Evolutionary conservation across 2,329 filamentous ascomycete genomes (phyloP).

Genomic region (Ceratocystis huliohia): DNA sequence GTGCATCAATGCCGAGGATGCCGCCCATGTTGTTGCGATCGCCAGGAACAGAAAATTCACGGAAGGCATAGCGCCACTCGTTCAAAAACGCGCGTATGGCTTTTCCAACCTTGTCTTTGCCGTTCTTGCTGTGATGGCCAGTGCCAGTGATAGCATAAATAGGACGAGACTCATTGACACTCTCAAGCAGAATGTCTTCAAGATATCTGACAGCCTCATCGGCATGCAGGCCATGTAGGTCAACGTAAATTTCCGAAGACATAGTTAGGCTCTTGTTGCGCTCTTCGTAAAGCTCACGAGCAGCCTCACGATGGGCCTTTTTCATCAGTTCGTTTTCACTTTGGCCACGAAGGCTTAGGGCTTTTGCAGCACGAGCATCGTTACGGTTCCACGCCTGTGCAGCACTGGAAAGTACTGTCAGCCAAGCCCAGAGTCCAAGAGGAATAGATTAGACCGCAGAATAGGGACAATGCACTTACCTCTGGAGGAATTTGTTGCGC

Average conservation of each 20-base stretch:
- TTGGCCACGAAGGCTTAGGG: conserved; percentile 82
- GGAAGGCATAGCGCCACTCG: conserved; percentile 90
- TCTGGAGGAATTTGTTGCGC: conserved; percentile 93
- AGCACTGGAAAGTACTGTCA: conserved; percentile 44
- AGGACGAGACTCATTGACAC: conserved; percentile 57
- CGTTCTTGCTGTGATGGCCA: conserved; percentile 94
- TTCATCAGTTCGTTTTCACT: conserved; percentile 96
- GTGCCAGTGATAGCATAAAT: conserved; percentile 96
- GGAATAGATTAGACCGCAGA: not conserved
- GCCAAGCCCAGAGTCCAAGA: not conserved
- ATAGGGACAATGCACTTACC: conserved; percentile 40
- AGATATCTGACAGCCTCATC: conserved; percentile 95
- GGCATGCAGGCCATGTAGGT: conserved; percentile 94
- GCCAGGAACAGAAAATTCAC: conserved; percentile 93
- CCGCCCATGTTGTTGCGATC: conserved; percentile 75
- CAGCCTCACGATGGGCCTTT: conserved; percentile 89
- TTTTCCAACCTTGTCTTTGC: conserved; percentile 96
- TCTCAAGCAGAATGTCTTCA: conserved; percentile 74
- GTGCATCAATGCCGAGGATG: conserved; percentile 54
- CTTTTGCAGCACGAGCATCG: conserved; percentile 89
- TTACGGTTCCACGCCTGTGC: conserved; percentile 98
- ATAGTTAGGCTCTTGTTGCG: conserved; percentile 59
- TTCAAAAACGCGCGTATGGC: conserved; percentile 82
- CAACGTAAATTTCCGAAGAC: conserved; percentile 72
- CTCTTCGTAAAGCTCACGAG: conserved; percentile 81